Percentiles rank a stretch among this genome's conserved stretches.
These are phyloP conservation scores for Aegilops speltoides DNA, from an alignment of 176 grass and related monocot species.

Conservation along the genomic window DNA sequence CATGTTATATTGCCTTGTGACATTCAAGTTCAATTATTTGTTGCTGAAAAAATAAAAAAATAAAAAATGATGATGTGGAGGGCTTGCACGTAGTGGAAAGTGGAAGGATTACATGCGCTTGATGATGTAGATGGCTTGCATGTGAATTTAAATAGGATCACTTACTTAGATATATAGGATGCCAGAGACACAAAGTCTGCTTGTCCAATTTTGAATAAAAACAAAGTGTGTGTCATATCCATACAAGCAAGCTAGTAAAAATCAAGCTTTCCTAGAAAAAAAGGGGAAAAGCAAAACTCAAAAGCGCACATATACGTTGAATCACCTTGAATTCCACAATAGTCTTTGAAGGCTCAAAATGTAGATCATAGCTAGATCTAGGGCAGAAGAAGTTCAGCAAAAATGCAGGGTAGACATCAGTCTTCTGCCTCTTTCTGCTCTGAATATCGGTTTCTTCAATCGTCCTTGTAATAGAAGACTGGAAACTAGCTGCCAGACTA, in stretches of 20 bases:
- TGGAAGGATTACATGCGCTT: too few species aligned
- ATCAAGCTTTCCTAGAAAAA: slow-evolving; percentile 21
- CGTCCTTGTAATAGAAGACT: slow-evolving; percentile 34
- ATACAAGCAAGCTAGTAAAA: neutral
- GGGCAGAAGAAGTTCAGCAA: slow-evolving; percentile 82
- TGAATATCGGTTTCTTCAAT: slow-evolving; percentile 48
- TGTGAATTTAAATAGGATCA: too few species aligned
- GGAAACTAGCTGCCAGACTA: slow-evolving; percentile 65
- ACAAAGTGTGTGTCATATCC: neutral
- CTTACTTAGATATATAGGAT: too few species aligned
- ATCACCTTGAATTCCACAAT: slow-evolving; percentile 92
- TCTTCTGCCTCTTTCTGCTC: slow-evolving; percentile 66
- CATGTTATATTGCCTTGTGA: too few species aligned
- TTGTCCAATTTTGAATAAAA: neutral
- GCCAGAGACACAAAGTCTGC: neutral
- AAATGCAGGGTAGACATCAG: slow-evolving; percentile 66
- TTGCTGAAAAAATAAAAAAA: too few species aligned
- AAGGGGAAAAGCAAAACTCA: slow-evolving; percentile 20
- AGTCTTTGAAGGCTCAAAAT: slow-evolving; percentile 91
- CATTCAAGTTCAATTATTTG: too few species aligned
- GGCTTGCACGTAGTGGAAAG: too few species aligned
- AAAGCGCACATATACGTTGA: slow-evolving; percentile 14
- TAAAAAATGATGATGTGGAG: too few species aligned
- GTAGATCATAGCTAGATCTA: slow-evolving; percentile 68
- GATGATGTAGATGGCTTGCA: too few species aligned